These are phyloP conservation scores for barley (Hordeum vulgare) DNA, from an alignment of 176 grass and related monocot genomes.

Conservation along the genomic window MorexV3_pseudomolecules_assembly NC_058521.1:1378296-1378795, in stretches of 20 bases:
- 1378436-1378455: conserved; percentile 79
- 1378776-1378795: conserved; percentile 46
- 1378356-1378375: conserved; percentile 59
- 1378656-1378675: conserved; percentile 78
- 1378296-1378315: conserved; percentile 51
- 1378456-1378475: neutral
- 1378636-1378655: conserved; percentile 86
- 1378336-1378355: conserved; percentile 49
- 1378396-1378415: conserved; percentile 51
- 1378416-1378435: conserved; percentile 66
- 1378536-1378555: neutral
- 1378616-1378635: conserved; percentile 96
- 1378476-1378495: neutral
- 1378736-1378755: conserved; percentile 29
- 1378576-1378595: conserved; percentile 11
- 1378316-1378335: conserved; percentile 61
- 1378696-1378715: conserved; percentile 62
- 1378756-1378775: conserved; percentile 44
- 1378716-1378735: conserved; percentile 28
- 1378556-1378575: neutral
- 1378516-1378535: neutral
- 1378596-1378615: conserved; percentile 59
- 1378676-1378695: conserved; percentile 69
- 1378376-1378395: conserved; percentile 40
- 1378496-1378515: conserved; percentile 14